Base-by-base conservation (phyloP, 768 basidiomycete species). In the Macrolepiota albuminosa region DNA sequence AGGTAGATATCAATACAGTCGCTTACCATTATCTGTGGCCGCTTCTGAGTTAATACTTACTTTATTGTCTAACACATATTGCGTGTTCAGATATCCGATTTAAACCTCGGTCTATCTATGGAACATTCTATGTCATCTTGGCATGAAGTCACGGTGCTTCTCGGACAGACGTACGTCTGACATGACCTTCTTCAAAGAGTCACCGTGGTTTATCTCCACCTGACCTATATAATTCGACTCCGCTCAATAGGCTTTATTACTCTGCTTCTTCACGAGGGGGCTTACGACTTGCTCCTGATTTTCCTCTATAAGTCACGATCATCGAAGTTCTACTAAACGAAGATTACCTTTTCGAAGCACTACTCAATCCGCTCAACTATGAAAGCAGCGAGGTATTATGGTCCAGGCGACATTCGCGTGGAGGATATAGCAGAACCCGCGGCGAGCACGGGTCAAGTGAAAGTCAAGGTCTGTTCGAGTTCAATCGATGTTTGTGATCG, bases 321-420 rank as follows among this genome's bases (percentile, higher is more conserved):
- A 50, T 33, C 16, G 11, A 34, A 34, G 50, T 34, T 24, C 36
- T 18, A 8, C 21, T 34, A 34, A 21, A 34, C n/a, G 1, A 31
- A 33, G 6, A 11, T 33, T 7, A n/a, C 7, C 11, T 50, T 21
- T 34, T 2, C 1, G n/a, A n/a, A 33, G 49, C 49, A 51, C 34
- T 6, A 14, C 50, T 4, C n/a, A 21, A 6, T 24, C 33, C 11
- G 3, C 18, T 24, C 14, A 8, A 7, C 33, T 36, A 51, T 51
- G 80, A 79, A 73, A 56, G 79, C 79, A 37, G 76, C 76, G 36
- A 73, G 76, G 43, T 80, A 73, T 58, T 77, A 81, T 58, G 80
- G 76, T 4, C 73, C 76, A 34, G 71, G 73, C 10, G 75, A 79
- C 57, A 69, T 83, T 16, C 72, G 75, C 13, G 69, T 83, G 48